Evolutionary conservation across 140 eudicot genomes (phyloP).

Genomic region (Senecio squalidus): DNA sequence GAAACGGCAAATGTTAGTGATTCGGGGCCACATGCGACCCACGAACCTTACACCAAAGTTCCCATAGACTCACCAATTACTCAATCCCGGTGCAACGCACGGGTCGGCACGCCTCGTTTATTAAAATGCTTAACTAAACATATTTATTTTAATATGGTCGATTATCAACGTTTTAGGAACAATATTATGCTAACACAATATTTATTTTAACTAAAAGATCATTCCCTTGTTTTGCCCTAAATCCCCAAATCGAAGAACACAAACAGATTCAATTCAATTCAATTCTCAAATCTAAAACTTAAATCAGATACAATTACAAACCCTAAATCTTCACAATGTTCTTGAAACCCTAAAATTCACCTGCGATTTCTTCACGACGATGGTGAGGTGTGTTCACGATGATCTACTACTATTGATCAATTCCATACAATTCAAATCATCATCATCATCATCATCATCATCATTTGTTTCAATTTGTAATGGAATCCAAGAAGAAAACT

Average conservation of each 20-base stretch:
- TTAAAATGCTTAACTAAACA: no score
- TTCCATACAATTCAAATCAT: slow-evolving; percentile 18
- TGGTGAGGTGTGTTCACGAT: slow-evolving; percentile 47
- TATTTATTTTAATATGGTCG: no score
- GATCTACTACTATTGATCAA: slow-evolving; percentile 17
- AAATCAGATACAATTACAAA: background rate
- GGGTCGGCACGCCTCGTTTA: no score
- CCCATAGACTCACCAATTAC: no score
- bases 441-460: slow-evolving; percentile 17
- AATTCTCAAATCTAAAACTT: background rate
- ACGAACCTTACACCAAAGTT: no score
- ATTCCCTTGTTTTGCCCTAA: no score
- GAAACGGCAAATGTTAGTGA: no score
- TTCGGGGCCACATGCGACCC: no score
- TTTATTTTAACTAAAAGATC: no score
- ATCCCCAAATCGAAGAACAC: background rate
- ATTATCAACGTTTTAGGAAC: no score
- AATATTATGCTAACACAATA: no score
- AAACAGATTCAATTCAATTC: background rate
- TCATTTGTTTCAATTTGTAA: slow-evolving; percentile 17
- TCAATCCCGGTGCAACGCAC: no score
- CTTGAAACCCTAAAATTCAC: slow-evolving; percentile 29
- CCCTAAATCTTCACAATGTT: slow-evolving; percentile 15
- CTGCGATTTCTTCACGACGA: slow-evolving; percentile 32
- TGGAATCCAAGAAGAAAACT: slow-evolving; percentile 51